phyloP scores from a whole-genome alignment of 768 basidiomycete species.

The Guyanaporus albipodus region DNA sequence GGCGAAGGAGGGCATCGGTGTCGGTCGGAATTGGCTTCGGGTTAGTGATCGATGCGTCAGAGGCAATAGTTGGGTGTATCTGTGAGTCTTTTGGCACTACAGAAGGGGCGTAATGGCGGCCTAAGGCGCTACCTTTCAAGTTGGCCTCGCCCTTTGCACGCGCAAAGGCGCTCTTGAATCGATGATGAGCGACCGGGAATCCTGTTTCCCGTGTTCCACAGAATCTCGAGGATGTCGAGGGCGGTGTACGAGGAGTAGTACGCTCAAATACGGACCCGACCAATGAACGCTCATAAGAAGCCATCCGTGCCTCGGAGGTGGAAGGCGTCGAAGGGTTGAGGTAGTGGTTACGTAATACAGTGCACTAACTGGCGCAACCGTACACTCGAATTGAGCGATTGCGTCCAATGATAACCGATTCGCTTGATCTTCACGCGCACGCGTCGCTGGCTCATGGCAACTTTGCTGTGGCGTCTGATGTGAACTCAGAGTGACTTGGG shows the following conservation, averaged over 20 bases:
- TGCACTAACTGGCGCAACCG: too few species aligned
- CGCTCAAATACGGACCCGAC: constrained; percentile 49
- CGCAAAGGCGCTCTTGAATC: constrained; percentile 60
- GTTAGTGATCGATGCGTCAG: neutral
- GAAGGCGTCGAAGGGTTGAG: too few species aligned
- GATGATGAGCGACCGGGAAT: constrained; percentile 62
- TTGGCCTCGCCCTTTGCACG: constrained; percentile 40
- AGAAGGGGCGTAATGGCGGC: constrained; percentile 13
- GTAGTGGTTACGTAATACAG: too few species aligned
- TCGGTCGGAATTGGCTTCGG: constrained; percentile 19
- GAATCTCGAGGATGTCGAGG: constrained; percentile 23
- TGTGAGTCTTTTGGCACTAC: constrained; percentile 25
- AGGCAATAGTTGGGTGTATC: neutral
- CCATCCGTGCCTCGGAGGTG: constrained; percentile 13
- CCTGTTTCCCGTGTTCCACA: constrained; percentile 35
- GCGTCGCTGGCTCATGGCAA: too few species aligned
- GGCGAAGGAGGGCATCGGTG: constrained; percentile 46
- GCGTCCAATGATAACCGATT: too few species aligned
- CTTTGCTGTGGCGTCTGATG: too few species aligned
- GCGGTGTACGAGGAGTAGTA: constrained; percentile 22
- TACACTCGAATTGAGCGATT: too few species aligned
- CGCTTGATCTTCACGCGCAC: too few species aligned
- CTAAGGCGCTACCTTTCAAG: constrained; percentile 18
- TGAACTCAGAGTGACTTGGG: too few species aligned
- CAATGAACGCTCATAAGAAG: constrained; percentile 26